Evolutionary conservation across 768 basidiomycete genomes (phyloP).

Genomic region (Tylopilus balloui): DNA sequence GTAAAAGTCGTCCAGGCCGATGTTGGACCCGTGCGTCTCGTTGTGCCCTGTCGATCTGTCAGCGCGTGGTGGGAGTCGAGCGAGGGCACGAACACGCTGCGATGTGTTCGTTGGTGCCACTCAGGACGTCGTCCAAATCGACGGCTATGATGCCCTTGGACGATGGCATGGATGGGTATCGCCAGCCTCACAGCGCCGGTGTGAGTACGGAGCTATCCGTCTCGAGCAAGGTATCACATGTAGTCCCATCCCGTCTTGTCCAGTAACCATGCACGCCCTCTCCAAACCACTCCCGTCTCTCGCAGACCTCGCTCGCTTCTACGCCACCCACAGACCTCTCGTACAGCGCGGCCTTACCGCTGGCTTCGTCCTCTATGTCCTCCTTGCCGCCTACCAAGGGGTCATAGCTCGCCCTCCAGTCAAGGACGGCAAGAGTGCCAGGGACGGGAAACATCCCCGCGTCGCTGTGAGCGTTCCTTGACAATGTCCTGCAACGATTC

Average conservation of each 20-base stretch:
- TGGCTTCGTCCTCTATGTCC: conserved; percentile 66
- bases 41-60: conserved; percentile 67
- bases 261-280: conserved; percentile 26
- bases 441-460: conserved; percentile 44
- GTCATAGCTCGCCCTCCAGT: conserved; percentile 43
- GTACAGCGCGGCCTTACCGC: conserved; percentile 69
- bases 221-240: not conserved
- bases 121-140: conserved; percentile 66
- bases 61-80: not conserved
- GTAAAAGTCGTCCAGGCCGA: conserved; percentile 54
- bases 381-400: conserved; percentile 58
- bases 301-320: conserved; percentile 45
- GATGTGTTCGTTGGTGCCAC: conserved; percentile 55
- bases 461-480: conserved; percentile 56
- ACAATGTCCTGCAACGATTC: not conserved
- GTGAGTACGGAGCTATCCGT: not conserved
- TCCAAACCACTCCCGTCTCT: conserved; percentile 31
- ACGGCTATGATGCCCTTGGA: conserved; percentile 49
- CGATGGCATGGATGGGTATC: conserved; percentile 14
- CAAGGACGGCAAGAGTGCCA: conserved; percentile 15
- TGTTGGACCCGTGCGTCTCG: conserved; percentile 47
- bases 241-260: not conserved
- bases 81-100: conserved; percentile 43
- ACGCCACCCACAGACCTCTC: conserved; percentile 60
- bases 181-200: too few relatives aligned